Evolutionary conservation across 2,329 filamentous ascomycete genomes (phyloP).

Genomic region (Aspergillus sclerotialis): DNA sequence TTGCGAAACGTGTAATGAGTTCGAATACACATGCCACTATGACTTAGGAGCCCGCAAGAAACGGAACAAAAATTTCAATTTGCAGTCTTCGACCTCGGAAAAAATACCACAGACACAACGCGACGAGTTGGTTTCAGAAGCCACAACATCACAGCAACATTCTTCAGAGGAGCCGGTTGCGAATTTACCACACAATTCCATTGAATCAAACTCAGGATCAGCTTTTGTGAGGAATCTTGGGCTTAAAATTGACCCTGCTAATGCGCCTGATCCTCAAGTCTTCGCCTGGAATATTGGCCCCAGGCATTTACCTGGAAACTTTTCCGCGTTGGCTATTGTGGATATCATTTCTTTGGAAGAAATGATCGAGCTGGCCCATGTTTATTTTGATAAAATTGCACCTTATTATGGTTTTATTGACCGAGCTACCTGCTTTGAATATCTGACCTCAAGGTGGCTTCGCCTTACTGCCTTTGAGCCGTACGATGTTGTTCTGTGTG

Average conservation of each 20-base stretch:
- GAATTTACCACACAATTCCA: no score
- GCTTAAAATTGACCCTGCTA: slow-evolving; percentile 45
- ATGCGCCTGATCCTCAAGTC: slow-evolving; percentile 45
- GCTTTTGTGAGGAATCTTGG: slow-evolving; percentile 48
- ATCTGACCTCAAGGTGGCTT: slow-evolving; percentile 15
- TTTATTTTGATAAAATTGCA: slow-evolving; percentile 48
- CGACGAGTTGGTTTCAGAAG: no score
- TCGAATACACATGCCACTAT: slow-evolving; percentile 24
- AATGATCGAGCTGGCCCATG: slow-evolving; percentile 37
- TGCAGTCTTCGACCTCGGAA: slow-evolving; percentile 7
- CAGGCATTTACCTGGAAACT: slow-evolving; percentile 12
- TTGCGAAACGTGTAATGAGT: slow-evolving; percentile 20
- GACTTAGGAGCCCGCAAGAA: background rate
- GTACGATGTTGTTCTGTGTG: slow-evolving; percentile 44
- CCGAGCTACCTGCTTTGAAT: slow-evolving; percentile 11
- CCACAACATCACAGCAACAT: no score
- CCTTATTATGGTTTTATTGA: slow-evolving; percentile 47
- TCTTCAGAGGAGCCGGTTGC: no score
- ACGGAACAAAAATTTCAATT: background rate
- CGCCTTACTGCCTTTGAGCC: slow-evolving; percentile 16
- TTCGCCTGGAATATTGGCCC: slow-evolving; percentile 49
- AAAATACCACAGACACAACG: no score
- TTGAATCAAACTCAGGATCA: slow-evolving; percentile 51
- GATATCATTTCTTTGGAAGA: slow-evolving; percentile 41
- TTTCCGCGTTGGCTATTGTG: slow-evolving; percentile 26